Conservation (phyloP, 306 rosid species). For the Bauhinia variegata region DNA sequence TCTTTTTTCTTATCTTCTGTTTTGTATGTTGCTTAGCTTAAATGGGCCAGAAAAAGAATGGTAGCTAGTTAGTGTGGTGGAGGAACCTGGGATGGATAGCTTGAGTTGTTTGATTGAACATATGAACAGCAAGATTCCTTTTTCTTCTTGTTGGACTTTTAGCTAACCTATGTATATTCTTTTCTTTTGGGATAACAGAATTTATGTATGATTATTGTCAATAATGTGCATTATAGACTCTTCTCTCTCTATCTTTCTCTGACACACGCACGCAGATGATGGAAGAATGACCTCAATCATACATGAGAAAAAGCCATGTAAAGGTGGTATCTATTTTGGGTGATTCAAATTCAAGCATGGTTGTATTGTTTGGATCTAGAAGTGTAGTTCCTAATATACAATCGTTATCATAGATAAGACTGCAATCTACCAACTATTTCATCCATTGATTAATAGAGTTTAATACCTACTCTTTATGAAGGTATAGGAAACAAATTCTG, state of each 20-base stretch:
- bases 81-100: not conserved
- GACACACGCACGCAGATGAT: no score
- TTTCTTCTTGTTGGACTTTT: not conserved
- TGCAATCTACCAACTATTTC: no score
- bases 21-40: not conserved
- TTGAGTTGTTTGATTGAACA: not conserved
- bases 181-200: not conserved
- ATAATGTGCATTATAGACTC: not conserved
- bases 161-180: conserved; percentile 16
- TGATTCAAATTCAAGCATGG: no score
- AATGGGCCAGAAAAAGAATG: not conserved
- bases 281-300: no score
- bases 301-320: no score
- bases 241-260: not conserved
- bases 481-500: no score
- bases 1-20: conserved; percentile 2
- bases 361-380: no score
- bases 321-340: no score
- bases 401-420: no score
- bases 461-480: no score
- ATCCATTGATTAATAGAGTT: no score
- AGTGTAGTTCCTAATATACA: no score
- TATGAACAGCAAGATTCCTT: not conserved
- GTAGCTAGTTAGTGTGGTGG: not conserved
- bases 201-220: not conserved